Evolutionary conservation across 2,329 filamentous ascomycete genomes (phyloP).

Genomic region (Fusarium sp.): DNA sequence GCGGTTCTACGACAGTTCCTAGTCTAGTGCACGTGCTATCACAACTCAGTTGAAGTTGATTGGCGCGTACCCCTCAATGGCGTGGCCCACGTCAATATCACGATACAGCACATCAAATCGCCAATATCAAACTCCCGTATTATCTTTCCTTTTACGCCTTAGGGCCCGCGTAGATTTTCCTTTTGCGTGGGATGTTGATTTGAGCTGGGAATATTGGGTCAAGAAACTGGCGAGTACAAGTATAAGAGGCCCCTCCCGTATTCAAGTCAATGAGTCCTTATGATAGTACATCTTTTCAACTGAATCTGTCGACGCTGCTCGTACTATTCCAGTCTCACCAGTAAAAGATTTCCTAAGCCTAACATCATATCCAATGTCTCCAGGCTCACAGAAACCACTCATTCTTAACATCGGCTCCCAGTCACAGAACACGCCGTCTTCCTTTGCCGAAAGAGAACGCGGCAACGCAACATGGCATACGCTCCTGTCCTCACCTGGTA

Average conservation of each 20-base stretch:
- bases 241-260: too few species aligned
- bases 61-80: conserved; percentile 28
- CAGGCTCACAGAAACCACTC: conserved; percentile 8
- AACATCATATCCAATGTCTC: conserved; percentile 1
- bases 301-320: neutral
- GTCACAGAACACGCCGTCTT: conserved; percentile 6
- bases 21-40: conserved; percentile 13
- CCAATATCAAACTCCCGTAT: neutral
- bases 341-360: neutral
- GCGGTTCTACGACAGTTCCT: conserved; percentile 1
- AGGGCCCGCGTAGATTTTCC: neutral
- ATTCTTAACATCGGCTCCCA: conserved; percentile 22
- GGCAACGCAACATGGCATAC: conserved; percentile 46
- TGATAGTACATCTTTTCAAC: neutral
- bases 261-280: too few species aligned
- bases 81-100: neutral
- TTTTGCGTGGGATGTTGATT: neutral
- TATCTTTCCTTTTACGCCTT: neutral
- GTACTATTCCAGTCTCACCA: neutral
- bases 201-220: neutral
- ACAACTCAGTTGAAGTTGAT: conserved; percentile 18
- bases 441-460: conserved; percentile 19
- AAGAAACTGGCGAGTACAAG: too few species aligned
- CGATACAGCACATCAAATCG: neutral
- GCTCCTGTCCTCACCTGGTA: conserved; percentile 36